Base-by-base conservation (phyloP, 345 rosid species). In the Camelina laxa region DNA sequence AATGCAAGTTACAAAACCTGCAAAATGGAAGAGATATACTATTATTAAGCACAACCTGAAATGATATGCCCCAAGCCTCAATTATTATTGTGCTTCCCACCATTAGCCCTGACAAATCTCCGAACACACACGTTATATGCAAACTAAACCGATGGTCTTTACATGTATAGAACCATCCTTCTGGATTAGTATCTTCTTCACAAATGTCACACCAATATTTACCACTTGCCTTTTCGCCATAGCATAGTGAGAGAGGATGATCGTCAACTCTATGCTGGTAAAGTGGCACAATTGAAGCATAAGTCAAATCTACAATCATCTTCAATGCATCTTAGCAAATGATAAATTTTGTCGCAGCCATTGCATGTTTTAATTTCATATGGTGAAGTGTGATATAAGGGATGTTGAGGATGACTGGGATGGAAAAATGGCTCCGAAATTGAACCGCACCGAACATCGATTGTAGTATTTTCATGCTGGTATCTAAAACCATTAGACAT, bases 211-310 rank as follows among this genome's bases (percentile, higher is more conserved):
- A 69, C 53, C 63, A 69, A 1, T 6, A 55, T 16, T 6, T 41
- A 38, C 24, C 39, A 9, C 4, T 22, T 54, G 36, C 61, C 12
- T 38, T 11, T 35, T 68, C 62, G 1, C 63, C 63, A 69, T 69
- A 69, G 27, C 64, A 56, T n/a, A 56, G 41, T 16, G 5, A 10
- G 14, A 69, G 63, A 56, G 64, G 62, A 24, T 55, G 14, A 17
- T 69, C 53, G 1, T 56, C 30, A 24, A 69, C 61, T 39, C 50
- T 53, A 39, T 67, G 73, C 13, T 69, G 64, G 73, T 7, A 55
- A 7, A 24, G 41, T 56, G 9, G 19, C 54, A 0, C 64, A 69
- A 4, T 20, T 3, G 14, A 39, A 69, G 1, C 53, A 2, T 5
- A 69, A 10, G 8, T 2, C 9, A 42, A 30, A 69, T 24, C 4